Evolutionary conservation across 306 rosid genomes (phyloP).

Genomic region (Cucurbita maxima): DNA sequence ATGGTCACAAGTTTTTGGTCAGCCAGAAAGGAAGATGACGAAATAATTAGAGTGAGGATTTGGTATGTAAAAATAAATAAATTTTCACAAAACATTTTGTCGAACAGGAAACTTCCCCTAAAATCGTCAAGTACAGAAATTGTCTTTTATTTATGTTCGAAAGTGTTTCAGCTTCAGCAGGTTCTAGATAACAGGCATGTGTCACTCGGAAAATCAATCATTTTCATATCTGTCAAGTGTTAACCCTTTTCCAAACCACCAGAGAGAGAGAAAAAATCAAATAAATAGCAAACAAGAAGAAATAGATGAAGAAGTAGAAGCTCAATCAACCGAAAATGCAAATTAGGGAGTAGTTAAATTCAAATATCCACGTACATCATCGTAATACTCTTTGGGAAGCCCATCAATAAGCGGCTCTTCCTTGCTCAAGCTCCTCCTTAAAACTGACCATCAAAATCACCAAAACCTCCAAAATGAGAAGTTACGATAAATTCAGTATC

Average conservation of each 20-base stretch:
- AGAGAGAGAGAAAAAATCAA: neutral
- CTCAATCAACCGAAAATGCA: neutral
- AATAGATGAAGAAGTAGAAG: neutral
- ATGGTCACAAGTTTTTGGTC: neutral
- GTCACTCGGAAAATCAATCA: neutral
- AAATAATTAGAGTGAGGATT: neutral
- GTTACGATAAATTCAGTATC: neutral
- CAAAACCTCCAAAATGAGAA: neutral
- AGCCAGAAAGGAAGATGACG: neutral
- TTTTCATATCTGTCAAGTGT: neutral
- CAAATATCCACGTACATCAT: constrained; percentile 42
- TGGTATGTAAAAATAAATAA: neutral
- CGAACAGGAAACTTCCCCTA: neutral
- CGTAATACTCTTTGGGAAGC: constrained; percentile 82
- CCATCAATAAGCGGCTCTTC: constrained; percentile 59
- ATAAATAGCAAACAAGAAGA: neutral
- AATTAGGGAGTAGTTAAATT: neutral
- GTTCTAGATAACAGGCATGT: neutral
- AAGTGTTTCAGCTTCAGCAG: neutral
- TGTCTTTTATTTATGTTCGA: neutral
- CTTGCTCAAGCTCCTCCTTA: constrained; percentile 33
- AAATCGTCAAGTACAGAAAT: neutral
- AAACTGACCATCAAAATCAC: constrained; percentile 18
- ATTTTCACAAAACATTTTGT: neutral
- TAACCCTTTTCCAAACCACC: neutral